Base-by-base conservation (phyloP, 257 asterid genomes). In the Haberlea rhodopensis region DNA sequence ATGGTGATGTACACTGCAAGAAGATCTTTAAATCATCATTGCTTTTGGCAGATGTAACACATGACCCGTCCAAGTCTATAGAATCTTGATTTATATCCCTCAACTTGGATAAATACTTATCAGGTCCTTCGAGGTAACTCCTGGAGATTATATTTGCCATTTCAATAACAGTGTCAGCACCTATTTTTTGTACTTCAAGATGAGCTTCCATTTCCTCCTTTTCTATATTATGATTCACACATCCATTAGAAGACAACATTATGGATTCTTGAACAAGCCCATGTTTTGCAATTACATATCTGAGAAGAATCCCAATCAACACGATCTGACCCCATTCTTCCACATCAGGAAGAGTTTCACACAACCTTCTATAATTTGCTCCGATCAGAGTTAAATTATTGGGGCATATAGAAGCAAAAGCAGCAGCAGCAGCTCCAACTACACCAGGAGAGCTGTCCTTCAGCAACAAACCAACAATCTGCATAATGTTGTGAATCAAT, bases 301-400 rank as follows among this genome's bases (percentile, higher is more conserved):
- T 84, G 53, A 87, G 70, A 73, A 94, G 95, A 79, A 86, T 79
- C 76, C 89, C 96, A 34, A 79, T 85, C 80, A 87, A 81, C 76
- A 84, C 81, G 80, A 94, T 85, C 77, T 90, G 99, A 71, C 96
- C 97, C 97, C 97, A 90, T 79, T 90, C 97, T 79, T 90, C 99
- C 66, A 94, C 95, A 75, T 94, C 99, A 43, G 94, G 96, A 74
- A 92, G 99, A 73, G 80, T 92, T 81, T 87, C 94, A 20, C 99
- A 92, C 78, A 92, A 78, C 65, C 77, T 84, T 86, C 73, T 85
- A 77, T 82, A 94, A 70, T 79, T 82, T 87, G 81, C 86, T 77
- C 88, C 96, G 68, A 94, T 84, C 76, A 94, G 71, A 67, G 85
- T 73, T 52, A 90, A 81, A 72, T 87, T 87, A 78, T 79, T 82